Evolutionary conservation across 2,329 filamentous ascomycete genomes (phyloP).

Genomic region (Aspergillus amoenus): DNA sequence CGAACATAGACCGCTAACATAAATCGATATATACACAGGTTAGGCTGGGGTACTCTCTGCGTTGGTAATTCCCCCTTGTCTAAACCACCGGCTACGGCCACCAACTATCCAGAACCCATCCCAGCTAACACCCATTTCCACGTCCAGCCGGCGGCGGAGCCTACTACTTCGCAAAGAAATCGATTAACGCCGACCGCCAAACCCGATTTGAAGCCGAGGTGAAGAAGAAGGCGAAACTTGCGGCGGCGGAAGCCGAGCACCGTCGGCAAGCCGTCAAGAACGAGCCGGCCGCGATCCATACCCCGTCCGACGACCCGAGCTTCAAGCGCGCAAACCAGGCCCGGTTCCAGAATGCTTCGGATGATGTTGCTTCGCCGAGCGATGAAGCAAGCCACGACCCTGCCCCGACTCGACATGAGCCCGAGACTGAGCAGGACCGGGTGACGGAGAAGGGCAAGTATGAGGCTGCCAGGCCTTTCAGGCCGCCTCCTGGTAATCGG

Average conservation of each 20-base stretch:
- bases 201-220: conserved; percentile 69
- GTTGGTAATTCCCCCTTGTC: conserved; percentile 58
- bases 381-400: conserved; percentile 74
- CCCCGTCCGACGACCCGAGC: conserved; percentile 28
- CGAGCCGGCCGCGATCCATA: conserved; percentile 11
- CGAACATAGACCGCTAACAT: conserved; percentile 9
- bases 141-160: conserved; percentile 76
- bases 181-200: conserved; percentile 86
- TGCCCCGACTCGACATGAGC: conserved; percentile 80
- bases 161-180: conserved; percentile 93
- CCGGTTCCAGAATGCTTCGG: conserved; percentile 28
- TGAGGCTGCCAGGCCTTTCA: conserved; percentile 73
- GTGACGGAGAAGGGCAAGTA: conserved; percentile 84
- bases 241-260: conserved; percentile 36
- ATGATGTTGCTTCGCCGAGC: conserved; percentile 65
- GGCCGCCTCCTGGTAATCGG: conserved; percentile 79
- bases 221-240: conserved; percentile 51
- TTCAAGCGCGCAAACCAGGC: conserved; percentile 36
- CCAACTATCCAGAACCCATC: not conserved
- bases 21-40: conserved; percentile 54
- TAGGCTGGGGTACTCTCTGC: conserved; percentile 89
- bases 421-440: conserved; percentile 66
- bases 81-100: not conserved
- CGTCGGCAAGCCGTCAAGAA: conserved; percentile 28
- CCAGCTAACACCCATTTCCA: conserved; percentile 8